Evolutionary conservation across 208 protist species (phyloP), one percentile per base, ranked within the genome.

Genomic region (Trypanosoma boissoni): DNA sequence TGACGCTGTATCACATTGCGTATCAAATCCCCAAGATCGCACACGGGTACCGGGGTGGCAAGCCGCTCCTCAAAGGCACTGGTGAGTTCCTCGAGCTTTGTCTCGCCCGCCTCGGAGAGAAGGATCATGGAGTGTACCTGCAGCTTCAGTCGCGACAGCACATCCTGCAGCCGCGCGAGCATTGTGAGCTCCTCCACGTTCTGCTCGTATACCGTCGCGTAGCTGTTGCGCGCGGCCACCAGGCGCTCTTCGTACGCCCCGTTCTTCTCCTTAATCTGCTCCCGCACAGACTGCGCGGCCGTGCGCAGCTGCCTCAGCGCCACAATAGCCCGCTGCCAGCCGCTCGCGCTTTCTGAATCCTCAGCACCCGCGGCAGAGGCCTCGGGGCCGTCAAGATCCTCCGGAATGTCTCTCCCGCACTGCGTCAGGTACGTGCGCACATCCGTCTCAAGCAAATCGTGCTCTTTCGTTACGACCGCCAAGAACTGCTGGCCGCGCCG

Each of bases 151-250:
- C 74, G 64, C 23, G 83, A 55, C 9, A 86, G 61, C 23, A 68
- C 58, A 61, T 92, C 85, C 68, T 95, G 84, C 46, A 87, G 44
- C 0, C 41, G 36, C 8, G 75, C 57, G 7, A 92, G 65, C 20
- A 91, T 39, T 29, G 58, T 53, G 44, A 92, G 68, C 75, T 95
- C 84, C 16, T 73, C 77, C 24, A 31, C 75, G 63, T 80, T 90
- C 43, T 84, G 78, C 56, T 74, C 52, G 53, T 56, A 75, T 12
- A 66, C 64, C 1, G 16, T 36, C 3, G 58, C 58, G 62, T 83
- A 83, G 7, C 42, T 39, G 23, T 27, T 45, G 3, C 58, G 37
- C 32, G 48, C 28, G 28, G 26, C 59, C 12, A 72, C 64, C 37
- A 79, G 48, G 26, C 57, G 60, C 7, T n/a, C 36, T 31, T 70